Percentiles rank a stretch among this genome's conserved stretches.
Conservation (phyloP, 1,139 yeast genomes). For the Petasospora fabianii region DNA sequence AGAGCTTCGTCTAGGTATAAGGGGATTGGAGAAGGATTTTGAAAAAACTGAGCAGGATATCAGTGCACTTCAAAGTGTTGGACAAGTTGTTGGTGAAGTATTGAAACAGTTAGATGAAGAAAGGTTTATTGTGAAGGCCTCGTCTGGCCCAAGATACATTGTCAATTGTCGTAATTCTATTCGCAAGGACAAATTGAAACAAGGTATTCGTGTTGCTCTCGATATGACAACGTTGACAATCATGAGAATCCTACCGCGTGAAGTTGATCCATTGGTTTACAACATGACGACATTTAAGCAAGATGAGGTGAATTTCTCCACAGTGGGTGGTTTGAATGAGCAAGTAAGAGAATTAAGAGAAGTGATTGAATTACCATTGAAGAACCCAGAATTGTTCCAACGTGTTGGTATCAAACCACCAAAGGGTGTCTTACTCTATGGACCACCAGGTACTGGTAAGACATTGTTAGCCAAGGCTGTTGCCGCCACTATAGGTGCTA, state of each 20-base stretch:
- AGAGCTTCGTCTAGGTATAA: constrained; percentile 76
- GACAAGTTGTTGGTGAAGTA: constrained; percentile 97
- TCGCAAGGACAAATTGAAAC: constrained; percentile 75
- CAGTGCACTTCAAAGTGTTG: constrained; percentile 95
- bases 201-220: constrained; percentile 93
- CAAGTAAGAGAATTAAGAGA: constrained; percentile 96
- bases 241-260: constrained; percentile 96
- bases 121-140: constrained; percentile 92
- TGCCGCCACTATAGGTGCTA: constrained; percentile 98
- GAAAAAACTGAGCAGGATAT: constrained; percentile 96
- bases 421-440: constrained; percentile 93
- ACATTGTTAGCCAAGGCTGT: constrained; percentile 95
- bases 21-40: constrained; percentile 78
- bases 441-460: constrained; percentile 99
- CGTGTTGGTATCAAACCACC: constrained; percentile 98
- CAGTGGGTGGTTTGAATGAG: constrained; percentile 95
- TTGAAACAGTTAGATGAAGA: constrained; percentile 94
- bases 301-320: constrained; percentile 90
- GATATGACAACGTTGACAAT: constrained; percentile 98
- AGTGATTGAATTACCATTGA: constrained; percentile 94
- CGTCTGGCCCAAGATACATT: constrained; percentile 95
- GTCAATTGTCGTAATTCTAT: constrained; percentile 96
- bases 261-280: constrained; percentile 96
- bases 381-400: constrained; percentile 92
- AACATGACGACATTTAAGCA: constrained; percentile 98